Base-by-base conservation (phyloP, 2,329 filamentous ascomycete genomes). In the Sarocladium oryzae region DNA sequence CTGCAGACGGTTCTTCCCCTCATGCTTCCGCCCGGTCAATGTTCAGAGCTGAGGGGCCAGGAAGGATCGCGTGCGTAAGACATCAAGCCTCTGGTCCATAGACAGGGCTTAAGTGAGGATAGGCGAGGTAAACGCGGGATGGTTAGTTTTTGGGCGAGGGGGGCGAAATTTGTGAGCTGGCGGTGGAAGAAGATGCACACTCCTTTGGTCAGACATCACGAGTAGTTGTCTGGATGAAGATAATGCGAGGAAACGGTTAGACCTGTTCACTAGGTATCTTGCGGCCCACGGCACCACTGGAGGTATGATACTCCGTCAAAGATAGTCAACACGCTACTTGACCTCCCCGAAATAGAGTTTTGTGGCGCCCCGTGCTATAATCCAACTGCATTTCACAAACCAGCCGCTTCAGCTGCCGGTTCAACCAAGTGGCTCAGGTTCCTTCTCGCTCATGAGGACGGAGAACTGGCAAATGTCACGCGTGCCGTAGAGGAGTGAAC, bases 291-390 rank as follows among this genome's bases (percentile, higher is more conserved):
- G n/a, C n/a, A n/a, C n/a, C n/a, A n/a, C n/a, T n/a, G n/a, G n/a
- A n/a, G n/a, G n/a, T n/a, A n/a, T n/a, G n/a, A n/a, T n/a, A n/a
- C n/a, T n/a, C 13, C 26, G 24, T 20, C 26, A 48, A 32, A 13
- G 28, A 48, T 20, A 33, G 28, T 48, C 43, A 48, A 48, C 43
- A 48, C 33, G 43, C 16, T 48, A 33, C 23, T 45, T 45, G 15
- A 28, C 37, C 13, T 9, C 20, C 37, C 23, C 6, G 16, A 20
- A 6, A 21, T 11, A 21, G 7, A n/a, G 11, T n/a, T 36, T 9
- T 36, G 15, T 36, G 33, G n/a, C n/a, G n/a, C n/a, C n/a, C n/a
- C n/a, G n/a, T n/a, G n/a, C n/a, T n/a, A n/a, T n/a, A n/a, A n/a
- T n/a, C n/a, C n/a, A n/a, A n/a, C n/a, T n/a, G n/a, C n/a, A n/a